Conservation (phyloP, 305 asterid genomes). For the Ruellia speciosa region DNA sequence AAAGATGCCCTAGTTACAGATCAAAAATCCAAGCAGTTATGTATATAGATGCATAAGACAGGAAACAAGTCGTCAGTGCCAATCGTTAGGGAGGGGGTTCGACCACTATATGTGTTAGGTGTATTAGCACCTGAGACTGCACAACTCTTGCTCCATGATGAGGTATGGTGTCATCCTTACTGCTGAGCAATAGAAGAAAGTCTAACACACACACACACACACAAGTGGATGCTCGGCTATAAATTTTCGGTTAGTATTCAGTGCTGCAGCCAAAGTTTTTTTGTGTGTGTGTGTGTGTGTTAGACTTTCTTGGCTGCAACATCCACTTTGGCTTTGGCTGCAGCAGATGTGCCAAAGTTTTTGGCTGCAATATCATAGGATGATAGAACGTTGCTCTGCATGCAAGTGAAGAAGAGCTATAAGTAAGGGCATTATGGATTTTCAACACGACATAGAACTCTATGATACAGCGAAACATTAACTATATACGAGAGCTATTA, state of each 20-base stretch:
- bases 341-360: not conserved
- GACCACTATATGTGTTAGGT: not conserved
- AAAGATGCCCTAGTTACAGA: no score
- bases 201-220: not conserved
- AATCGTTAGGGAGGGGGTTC: no score
- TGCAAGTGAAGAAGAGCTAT: not conserved
- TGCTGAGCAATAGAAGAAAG: constrained; percentile 13
- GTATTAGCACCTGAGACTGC: constrained; percentile 8
- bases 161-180: constrained; percentile 12
- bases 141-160: constrained; percentile 6
- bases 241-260: not conserved
- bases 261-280: not conserved
- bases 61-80: no score
- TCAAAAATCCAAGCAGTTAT: no score
- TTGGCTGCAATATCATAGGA: constrained; percentile 36
- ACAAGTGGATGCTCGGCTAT: no score
- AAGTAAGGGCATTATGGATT: not conserved
- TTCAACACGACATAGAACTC: not conserved
- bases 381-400: constrained; percentile 62
- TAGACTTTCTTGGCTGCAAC: no score
- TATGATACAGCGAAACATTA: no score
- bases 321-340: no score
- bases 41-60: no score
- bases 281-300: no score
- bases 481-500: not conserved